Percentiles rank a stretch among this genome's conserved stretches.
These are phyloP conservation scores for Nectriaceae sp. DNA, from an alignment of 2,329 filamentous ascomycete genomes.

Conservation along the genomic window DNA sequence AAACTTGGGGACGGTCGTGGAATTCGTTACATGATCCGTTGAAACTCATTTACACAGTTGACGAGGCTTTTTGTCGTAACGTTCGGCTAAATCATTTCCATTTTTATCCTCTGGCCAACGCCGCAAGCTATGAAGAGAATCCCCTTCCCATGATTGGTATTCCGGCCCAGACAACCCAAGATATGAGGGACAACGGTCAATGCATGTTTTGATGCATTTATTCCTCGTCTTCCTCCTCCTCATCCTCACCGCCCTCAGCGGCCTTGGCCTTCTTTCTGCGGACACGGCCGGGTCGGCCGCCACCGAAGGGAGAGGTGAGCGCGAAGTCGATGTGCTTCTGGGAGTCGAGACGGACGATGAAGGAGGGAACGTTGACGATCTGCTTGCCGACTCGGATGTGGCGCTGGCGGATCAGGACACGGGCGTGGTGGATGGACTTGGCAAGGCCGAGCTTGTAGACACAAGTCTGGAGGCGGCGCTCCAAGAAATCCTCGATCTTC, in stretches of 20 bases:
- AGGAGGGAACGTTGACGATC: slow-evolving; percentile 99
- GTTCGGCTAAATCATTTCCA: slow-evolving; percentile 43
- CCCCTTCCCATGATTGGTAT: slow-evolving; percentile 41
- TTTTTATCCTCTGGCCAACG: slow-evolving; percentile 53
- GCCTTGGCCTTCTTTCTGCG: slow-evolving; percentile 99
- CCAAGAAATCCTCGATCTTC: slow-evolving; percentile 99
- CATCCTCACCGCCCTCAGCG: slow-evolving; percentile 80
- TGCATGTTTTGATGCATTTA: slow-evolving; percentile 46
- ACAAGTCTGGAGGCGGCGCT: slow-evolving; percentile 99
- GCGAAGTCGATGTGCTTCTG: slow-evolving; percentile 99
- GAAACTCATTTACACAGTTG: slow-evolving; percentile 28
- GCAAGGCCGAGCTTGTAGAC: slow-evolving; percentile 99
- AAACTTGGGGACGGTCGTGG: slow-evolving; percentile 7
- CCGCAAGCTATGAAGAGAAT: slow-evolving; percentile 51
- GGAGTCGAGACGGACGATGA: slow-evolving; percentile 99
- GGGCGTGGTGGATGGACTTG: slow-evolving; percentile 99
- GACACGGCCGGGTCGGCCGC: slow-evolving; percentile 95
- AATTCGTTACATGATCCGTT: slow-evolving; percentile 22
- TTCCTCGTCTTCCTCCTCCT: slow-evolving; percentile 80
- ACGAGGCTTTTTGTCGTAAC: slow-evolving; percentile 25
- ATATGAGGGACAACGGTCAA: slow-evolving; percentile 32
- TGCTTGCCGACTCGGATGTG: slow-evolving; percentile 99
- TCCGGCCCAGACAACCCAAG: slow-evolving; percentile 32
- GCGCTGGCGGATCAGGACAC: slow-evolving; percentile 98
- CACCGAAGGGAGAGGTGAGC: slow-evolving; percentile 95